Evolutionary conservation across 495 filamentous ascomycete genomes (phyloP).

Genomic region (Penicillium crystallinum): DNA sequence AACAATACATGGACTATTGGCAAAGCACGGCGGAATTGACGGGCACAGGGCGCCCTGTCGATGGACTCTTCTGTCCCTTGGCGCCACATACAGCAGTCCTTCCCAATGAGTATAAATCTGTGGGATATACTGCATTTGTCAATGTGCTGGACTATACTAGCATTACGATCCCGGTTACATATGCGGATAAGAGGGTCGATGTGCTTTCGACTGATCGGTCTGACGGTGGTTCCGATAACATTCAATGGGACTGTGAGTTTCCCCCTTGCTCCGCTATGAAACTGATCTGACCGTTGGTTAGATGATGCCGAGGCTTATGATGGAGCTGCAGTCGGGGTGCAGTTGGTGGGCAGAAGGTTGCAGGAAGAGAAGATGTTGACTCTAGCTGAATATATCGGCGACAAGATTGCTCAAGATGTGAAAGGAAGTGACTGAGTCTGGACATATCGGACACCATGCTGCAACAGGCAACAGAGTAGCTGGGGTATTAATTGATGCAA

Average conservation of each 20-base stretch:
- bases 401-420: constrained; percentile 12
- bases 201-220: constrained; percentile 31
- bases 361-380: constrained; percentile 52
- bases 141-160: constrained; percentile 56
- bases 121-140: constrained; percentile 49
- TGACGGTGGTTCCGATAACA: constrained; percentile 33
- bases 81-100: constrained; percentile 46
- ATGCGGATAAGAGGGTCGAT: constrained; percentile 51
- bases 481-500: no score
- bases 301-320: constrained; percentile 51
- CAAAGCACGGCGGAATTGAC: constrained; percentile 51
- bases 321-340: constrained; percentile 50
- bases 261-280: background rate
- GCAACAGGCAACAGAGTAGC: no score
- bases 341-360: constrained; percentile 45
- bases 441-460: no score
- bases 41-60: constrained; percentile 53
- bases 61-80: constrained; percentile 46
- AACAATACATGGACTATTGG: constrained; percentile 67
- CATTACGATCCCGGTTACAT: constrained; percentile 54
- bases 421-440: background rate
- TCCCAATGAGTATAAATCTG: constrained; percentile 41
- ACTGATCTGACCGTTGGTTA: constrained; percentile 12
- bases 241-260: constrained; percentile 50
- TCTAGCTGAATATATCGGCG: constrained; percentile 35